Conservation (phyloP, 352 stramenopile species). For the Phytophthora capsici region DNA sequence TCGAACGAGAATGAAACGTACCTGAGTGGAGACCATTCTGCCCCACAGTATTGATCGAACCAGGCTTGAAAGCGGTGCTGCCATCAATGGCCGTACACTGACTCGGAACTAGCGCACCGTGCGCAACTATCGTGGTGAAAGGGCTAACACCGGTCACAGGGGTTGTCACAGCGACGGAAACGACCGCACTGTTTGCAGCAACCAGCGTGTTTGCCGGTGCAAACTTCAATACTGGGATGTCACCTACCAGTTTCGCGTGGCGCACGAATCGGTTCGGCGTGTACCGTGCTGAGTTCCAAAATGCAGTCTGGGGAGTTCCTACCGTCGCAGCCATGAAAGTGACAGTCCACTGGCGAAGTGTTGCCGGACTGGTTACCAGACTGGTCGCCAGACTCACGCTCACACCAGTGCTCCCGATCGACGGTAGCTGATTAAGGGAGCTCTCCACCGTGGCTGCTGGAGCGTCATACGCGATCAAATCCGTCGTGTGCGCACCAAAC, state of each 20-base stretch:
- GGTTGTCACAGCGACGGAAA: conserved; percentile 15
- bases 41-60: conserved; percentile 61
- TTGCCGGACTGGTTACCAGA: conserved; percentile 12
- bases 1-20: conserved; percentile 69
- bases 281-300: conserved; percentile 73
- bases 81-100: conserved; percentile 74
- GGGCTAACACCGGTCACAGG: conserved; percentile 57
- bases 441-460: conserved; percentile 60
- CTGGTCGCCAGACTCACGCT: conserved; percentile 35
- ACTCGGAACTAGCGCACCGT: conserved; percentile 63
- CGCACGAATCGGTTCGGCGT: conserved; percentile 47
- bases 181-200: conserved; percentile 39
- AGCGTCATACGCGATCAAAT: conserved; percentile 71
- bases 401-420: conserved; percentile 51
- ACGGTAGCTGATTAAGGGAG: conserved; percentile 76
- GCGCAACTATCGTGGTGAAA: conserved; percentile 61
- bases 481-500: conserved; percentile 72
- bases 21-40: conserved; percentile 67
- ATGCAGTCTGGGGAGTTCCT: conserved; percentile 62
- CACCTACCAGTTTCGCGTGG: conserved; percentile 58
- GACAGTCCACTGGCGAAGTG: conserved; percentile 56
- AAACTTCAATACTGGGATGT: conserved; percentile 45
- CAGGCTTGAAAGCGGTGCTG: conserved; percentile 63
- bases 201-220: conserved; percentile 40
- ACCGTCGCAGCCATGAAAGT: conserved; percentile 58